Base-by-base conservation (phyloP, 352 stramenopile genomes). In the Pseudoperonospora humuli region DNA sequence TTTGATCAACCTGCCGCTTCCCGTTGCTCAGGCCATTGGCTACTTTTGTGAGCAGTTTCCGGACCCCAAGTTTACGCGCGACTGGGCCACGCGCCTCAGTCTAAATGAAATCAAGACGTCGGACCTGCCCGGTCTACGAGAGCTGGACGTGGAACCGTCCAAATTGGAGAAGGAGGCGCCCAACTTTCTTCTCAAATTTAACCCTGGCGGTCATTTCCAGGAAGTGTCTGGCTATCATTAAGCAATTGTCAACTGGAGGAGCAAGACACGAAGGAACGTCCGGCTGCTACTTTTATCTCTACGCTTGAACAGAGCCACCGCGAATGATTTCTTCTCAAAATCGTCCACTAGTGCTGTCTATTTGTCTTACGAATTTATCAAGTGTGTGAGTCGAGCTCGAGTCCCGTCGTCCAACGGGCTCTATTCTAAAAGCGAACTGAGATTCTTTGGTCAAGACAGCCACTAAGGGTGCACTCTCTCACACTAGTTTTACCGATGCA, bases 161-260 rank as follows among this genome's bases (percentile, higher is more conserved):
- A 93, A 93, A 52, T 81, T 98, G 57, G 93, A 98, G 61, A 96
- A 97, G 67, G 76, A 96, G 47, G 89, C 92, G 19, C 96, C 96
- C 37, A 86, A 86, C 61, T 98, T 96, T 63, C 74, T 98, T 48
- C 76, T 98, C 67, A 86, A 92, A 59, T 98, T 94, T 72, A 93
- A 96, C 70, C 57, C 67, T 26, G 93, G 89, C 28, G 95, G 95
- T 33, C 95, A 98, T 67, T 98, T 98, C 70, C 74, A 88, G 63
- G 78, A 94, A 58, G 77, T 92, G 38, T 84, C 76, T 49, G 77
- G 80, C 32, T 93, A 90, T 71, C 80, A 93, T 70, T 93, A 84
- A 70, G 25, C 28, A 20, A 39, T 41, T 18, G 19, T 25, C 23
- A 18, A 51, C 17, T 20, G 10, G n/a, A 43, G 6, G n/a, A 24